These are phyloP conservation scores for Tricholoma matsutake DNA, from an alignment of 768 basidiomycete species.

Conservation along the genomic window DNA sequence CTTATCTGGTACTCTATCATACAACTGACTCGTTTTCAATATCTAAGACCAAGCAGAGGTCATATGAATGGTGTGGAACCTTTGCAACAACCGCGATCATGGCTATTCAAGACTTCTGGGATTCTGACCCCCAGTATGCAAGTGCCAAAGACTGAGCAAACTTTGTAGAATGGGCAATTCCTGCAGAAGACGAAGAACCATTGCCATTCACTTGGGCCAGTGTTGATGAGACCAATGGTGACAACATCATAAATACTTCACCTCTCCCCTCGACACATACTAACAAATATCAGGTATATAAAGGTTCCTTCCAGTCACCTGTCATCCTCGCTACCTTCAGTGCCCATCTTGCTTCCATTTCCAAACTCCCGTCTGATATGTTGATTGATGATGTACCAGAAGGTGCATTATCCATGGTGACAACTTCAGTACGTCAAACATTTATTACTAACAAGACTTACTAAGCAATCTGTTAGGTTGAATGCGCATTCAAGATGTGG, in stretches of 20 bases:
- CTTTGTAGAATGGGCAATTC: neutral
- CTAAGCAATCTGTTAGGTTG: conserved; percentile 4
- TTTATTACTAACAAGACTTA: neutral
- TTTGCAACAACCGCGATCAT: neutral
- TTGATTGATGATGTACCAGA: neutral
- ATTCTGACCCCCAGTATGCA: neutral
- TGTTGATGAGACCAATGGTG: neutral
- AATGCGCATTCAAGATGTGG: neutral
- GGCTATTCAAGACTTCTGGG: conserved; percentile 1
- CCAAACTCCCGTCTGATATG: neutral
- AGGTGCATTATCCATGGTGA: conserved; percentile 1
- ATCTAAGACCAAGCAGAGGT: neutral
- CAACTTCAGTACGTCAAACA: neutral
- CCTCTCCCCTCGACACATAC: neutral
- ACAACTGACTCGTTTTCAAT: neutral
- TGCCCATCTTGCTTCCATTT: neutral
- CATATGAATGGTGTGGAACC: conserved; percentile 5
- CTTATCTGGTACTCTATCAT: neutral
- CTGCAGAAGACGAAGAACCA: neutral
- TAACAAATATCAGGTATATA: neutral
- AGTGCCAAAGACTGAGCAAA: neutral
- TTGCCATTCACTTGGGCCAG: neutral
- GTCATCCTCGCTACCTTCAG: conserved; percentile 1
- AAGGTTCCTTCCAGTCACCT: neutral
- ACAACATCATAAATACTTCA: conserved; percentile 1